phyloP scores from a whole-genome alignment of 129 eudicot genomes.

The Artemisia tridentata region DNA sequence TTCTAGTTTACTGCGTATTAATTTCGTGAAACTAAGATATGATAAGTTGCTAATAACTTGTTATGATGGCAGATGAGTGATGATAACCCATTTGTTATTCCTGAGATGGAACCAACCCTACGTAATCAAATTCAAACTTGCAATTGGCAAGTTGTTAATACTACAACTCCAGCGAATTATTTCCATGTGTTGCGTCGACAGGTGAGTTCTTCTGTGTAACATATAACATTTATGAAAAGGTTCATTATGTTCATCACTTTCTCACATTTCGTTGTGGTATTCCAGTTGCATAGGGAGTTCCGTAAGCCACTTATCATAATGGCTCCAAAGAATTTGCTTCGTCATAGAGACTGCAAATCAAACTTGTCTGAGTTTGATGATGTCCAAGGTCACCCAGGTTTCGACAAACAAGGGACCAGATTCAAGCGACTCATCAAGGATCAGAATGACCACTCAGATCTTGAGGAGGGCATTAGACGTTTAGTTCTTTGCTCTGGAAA shows the following conservation, averaged over 20 bases:
- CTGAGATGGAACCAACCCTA: slow-evolving; percentile 94
- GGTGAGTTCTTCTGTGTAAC: slow-evolving; percentile 37
- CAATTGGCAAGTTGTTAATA: slow-evolving; percentile 98
- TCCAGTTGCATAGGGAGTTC: slow-evolving; percentile 88
- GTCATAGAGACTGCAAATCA: slow-evolving; percentile 96
- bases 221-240: not conserved
- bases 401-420: slow-evolving; percentile 97
- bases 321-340: slow-evolving; percentile 95
- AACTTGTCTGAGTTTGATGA: slow-evolving; percentile 96
- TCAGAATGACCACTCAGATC: slow-evolving; percentile 87
- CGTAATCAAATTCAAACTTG: slow-evolving; percentile 93
- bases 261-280: slow-evolving; percentile 18
- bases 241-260: not conserved
- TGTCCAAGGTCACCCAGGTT: slow-evolving; percentile 96
- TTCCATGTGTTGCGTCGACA: slow-evolving; percentile 97
- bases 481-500: slow-evolving; percentile 97
- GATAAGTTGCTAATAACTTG: not conserved
- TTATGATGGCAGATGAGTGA: slow-evolving; percentile 73
- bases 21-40: too few relatives aligned
- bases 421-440: slow-evolving; percentile 97
- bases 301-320: slow-evolving; percentile 94
- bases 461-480: slow-evolving; percentile 93
- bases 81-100: slow-evolving; percentile 83
- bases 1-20: not conserved
- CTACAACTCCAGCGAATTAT: slow-evolving; percentile 95